phyloP scores from a whole-genome alignment of 2,329 filamentous ascomycete genomes.

The Colletotrichum plurivorum region DNA sequence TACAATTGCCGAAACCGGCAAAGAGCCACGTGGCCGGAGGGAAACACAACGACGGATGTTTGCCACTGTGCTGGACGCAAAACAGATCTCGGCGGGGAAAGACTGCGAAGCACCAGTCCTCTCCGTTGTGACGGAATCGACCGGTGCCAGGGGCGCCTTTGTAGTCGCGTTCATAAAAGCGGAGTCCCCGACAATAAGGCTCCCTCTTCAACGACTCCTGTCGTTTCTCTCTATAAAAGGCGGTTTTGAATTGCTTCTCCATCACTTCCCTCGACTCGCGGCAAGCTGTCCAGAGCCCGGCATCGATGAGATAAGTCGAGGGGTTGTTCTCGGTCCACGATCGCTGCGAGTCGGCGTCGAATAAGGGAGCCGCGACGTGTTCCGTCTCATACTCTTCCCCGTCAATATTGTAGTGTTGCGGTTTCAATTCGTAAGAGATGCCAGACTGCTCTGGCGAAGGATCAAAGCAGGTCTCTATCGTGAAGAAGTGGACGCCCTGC shows the following conservation, averaged over 20 bases:
- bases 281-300: neutral
- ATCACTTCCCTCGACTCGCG: slow-evolving; percentile 3
- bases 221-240: neutral
- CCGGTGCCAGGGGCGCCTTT: too few species aligned
- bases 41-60: too few species aligned
- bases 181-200: neutral
- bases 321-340: neutral
- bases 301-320: slow-evolving; percentile 3
- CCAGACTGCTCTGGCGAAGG: too few species aligned
- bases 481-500: neutral
- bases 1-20: too few species aligned
- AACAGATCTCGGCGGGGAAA: too few species aligned
- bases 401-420: neutral
- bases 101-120: too few species aligned
- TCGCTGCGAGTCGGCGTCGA: neutral
- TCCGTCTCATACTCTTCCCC: neutral
- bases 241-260: neutral
- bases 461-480: neutral
- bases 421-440: neutral
- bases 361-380: neutral
- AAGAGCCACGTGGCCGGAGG: neutral
- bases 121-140: too few species aligned
- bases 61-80: too few species aligned
- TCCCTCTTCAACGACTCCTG: neutral
- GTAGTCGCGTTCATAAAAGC: too few species aligned